A percentile compares a stretch with the other conserved stretches of the same genome.
Conservation (phyloP, 1,284 basidiomycete genomes). For the Apiotrichum sp. region DNA sequence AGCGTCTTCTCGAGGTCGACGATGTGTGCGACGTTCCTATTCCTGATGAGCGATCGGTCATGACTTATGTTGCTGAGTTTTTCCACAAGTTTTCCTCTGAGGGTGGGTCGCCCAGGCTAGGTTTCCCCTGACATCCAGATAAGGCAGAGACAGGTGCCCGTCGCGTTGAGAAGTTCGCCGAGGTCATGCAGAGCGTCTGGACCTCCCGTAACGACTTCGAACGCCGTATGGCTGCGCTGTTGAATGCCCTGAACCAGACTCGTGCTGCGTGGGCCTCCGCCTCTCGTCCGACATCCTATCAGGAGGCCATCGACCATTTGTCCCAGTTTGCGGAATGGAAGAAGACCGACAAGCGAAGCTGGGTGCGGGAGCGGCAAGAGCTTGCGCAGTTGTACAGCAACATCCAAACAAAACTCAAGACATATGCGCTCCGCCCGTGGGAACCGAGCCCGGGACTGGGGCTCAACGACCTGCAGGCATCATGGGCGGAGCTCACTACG, state of each 20-base stretch:
- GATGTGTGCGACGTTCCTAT: slow-evolving; percentile 83
- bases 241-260: slow-evolving; percentile 58
- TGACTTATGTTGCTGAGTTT: slow-evolving; percentile 70
- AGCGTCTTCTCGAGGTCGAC: slow-evolving; percentile 93
- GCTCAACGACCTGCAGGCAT: slow-evolving; percentile 67
- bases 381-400: slow-evolving; percentile 83
- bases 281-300: slow-evolving; percentile 66
- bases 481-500: slow-evolving; percentile 67
- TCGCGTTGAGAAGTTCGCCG: slow-evolving; percentile 90
- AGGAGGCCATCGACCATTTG: slow-evolving; percentile 71
- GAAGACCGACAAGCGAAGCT: slow-evolving; percentile 72
- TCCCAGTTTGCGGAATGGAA: slow-evolving; percentile 75
- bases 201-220: slow-evolving; percentile 73
- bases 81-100: slow-evolving; percentile 98
- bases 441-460: slow-evolving; percentile 67
- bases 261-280: slow-evolving; percentile 61
- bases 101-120: slow-evolving; percentile 54
- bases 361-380: slow-evolving; percentile 87
- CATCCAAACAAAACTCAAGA: slow-evolving; percentile 88
- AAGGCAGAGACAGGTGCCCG: slow-evolving; percentile 91
- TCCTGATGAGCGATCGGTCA: slow-evolving; percentile 83
- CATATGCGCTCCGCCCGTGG: slow-evolving; percentile 79
- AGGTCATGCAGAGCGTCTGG: slow-evolving; percentile 70
- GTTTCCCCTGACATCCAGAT: slow-evolving; percentile 53
- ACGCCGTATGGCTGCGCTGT: slow-evolving; percentile 61